These are phyloP conservation scores for Euphorbia schlechtendalii DNA, from an alignment of 441 rosid species.

Conservation along the genomic window DNA sequence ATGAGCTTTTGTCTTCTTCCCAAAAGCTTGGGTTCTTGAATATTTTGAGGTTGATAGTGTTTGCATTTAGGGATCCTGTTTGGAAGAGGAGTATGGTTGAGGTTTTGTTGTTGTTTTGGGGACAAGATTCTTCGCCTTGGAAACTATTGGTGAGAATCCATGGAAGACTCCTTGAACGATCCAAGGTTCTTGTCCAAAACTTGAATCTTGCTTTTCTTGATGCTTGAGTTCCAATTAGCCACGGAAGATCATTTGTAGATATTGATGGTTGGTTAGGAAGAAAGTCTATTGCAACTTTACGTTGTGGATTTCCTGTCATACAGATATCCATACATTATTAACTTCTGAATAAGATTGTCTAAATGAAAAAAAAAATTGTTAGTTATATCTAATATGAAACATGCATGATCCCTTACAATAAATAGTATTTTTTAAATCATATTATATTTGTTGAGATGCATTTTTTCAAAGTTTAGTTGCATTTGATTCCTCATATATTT, in stretches of 20 bases:
- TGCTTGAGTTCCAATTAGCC: constrained; percentile 57
- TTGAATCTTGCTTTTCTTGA: constrained; percentile 52
- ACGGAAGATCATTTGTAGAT: constrained; percentile 53
- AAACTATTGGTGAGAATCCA: constrained; percentile 65
- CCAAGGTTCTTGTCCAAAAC: constrained; percentile 61
- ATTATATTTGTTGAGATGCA: too few species aligned
- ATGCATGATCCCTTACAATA: too few species aligned
- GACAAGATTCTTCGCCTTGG: constrained; percentile 30
- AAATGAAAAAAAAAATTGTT: too few species aligned
- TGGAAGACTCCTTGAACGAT: constrained; percentile 37
- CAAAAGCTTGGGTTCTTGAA: constrained; percentile 46
- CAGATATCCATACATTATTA: too few species aligned
- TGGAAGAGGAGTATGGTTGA: constrained; percentile 28
- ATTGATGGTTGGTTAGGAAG: constrained; percentile 37
- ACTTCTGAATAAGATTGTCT: too few species aligned
- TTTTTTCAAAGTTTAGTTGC: too few species aligned
- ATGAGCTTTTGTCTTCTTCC: constrained; percentile 59
- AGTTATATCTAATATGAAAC: too few species aligned
- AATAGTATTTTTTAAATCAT: too few species aligned
- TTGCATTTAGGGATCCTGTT: constrained; percentile 36
- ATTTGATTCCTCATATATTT: too few species aligned
- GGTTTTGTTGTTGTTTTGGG: neutral
- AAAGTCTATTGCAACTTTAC: constrained; percentile 18
- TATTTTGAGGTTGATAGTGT: constrained; percentile 10
- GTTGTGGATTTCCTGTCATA: constrained; percentile 41